Conservation (phyloP, 768 basidiomycete genomes). For the Baorangia bicolor region DNA sequence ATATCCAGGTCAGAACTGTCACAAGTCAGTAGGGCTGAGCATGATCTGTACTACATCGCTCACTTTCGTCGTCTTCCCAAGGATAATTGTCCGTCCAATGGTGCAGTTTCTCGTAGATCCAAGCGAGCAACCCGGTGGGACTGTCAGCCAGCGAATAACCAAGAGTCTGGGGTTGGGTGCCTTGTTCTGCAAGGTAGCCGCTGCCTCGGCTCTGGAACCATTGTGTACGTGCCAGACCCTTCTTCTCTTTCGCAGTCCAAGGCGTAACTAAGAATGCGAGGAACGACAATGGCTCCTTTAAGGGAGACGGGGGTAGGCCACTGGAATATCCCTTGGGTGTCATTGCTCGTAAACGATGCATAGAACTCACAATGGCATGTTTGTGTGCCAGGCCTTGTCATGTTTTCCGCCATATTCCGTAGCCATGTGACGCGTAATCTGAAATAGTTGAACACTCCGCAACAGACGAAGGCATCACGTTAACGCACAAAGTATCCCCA, state of each 20-base stretch:
- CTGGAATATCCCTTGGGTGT: conserved; percentile 11
- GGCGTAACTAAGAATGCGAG: conserved; percentile 29
- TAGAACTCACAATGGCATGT: conserved; percentile 40
- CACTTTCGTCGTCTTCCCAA: conserved; percentile 60
- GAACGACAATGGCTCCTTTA: conserved; percentile 27
- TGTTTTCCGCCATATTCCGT: conserved; percentile 39
- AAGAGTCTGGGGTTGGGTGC: conserved; percentile 50
- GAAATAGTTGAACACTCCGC: not conserved
- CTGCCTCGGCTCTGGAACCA: conserved; percentile 22
- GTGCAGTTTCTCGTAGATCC: conserved; percentile 54
- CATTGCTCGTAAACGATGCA: not conserved
- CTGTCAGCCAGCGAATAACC: conserved; percentile 58
- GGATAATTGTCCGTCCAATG: conserved; percentile 51
- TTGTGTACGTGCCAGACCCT: conserved; percentile 16
- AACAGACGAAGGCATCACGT: not conserved
- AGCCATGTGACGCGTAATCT: conserved; percentile 39
- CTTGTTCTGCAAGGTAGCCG: conserved; percentile 35
- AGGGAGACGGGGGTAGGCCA: conserved; percentile 20
- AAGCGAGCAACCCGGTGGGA: conserved; percentile 51
- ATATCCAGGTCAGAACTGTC: conserved; percentile 59
- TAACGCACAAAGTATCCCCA: conserved; percentile 41
- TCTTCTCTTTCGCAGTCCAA: conserved; percentile 29
- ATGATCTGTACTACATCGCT: conserved; percentile 4
- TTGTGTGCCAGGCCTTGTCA: conserved; percentile 54
- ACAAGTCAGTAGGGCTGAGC: not conserved